phyloP scores from a whole-genome alignment of 2,329 filamentous ascomycete species.

The Corinectria fuckeliana region DNA sequence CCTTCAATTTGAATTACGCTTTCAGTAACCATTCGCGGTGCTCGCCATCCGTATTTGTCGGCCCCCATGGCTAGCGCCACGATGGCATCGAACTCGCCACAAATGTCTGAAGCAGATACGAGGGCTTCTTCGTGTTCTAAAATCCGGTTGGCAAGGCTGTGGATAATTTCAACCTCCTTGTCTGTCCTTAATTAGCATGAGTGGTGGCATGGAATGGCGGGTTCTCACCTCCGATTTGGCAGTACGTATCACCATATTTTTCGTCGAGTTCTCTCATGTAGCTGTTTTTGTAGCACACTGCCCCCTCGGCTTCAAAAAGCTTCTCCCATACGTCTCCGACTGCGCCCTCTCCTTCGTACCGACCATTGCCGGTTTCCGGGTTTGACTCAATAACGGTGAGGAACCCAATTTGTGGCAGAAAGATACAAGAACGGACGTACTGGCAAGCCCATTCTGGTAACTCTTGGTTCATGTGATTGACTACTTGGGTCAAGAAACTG shows the following conservation, averaged over 20 bases:
- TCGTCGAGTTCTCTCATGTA: constrained; percentile 83
- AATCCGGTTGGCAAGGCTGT: constrained; percentile 74
- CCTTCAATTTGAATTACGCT: constrained; percentile 76
- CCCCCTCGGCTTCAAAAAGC: constrained; percentile 74
- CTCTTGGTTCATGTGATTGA: constrained; percentile 64
- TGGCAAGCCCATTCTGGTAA: constrained; percentile 65
- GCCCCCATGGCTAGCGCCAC: constrained; percentile 82
- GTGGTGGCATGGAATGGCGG: background rate
- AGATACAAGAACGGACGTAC: constrained; percentile 77
- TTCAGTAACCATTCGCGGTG: constrained; percentile 71
- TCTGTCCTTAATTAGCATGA: constrained; percentile 56
- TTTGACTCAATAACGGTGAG: constrained; percentile 73
- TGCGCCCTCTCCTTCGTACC: constrained; percentile 67
- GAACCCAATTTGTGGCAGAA: constrained; percentile 91
- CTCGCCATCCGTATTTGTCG: constrained; percentile 71
- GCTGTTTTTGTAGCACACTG: constrained; percentile 85
- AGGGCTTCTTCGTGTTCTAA: constrained; percentile 73
- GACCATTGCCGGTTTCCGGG: constrained; percentile 58
- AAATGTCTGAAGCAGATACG: constrained; percentile 73
- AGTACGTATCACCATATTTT: constrained; percentile 84
- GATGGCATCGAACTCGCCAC: constrained; percentile 86
- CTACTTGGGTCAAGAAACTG: constrained; percentile 72
- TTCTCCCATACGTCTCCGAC: constrained; percentile 73
- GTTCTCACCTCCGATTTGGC: constrained; percentile 75
- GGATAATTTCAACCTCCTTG: constrained; percentile 86